These are phyloP conservation scores for Eustoma russellianum DNA, from an alignment of 257 asterid genomes.

Conservation along the genomic window DNA sequence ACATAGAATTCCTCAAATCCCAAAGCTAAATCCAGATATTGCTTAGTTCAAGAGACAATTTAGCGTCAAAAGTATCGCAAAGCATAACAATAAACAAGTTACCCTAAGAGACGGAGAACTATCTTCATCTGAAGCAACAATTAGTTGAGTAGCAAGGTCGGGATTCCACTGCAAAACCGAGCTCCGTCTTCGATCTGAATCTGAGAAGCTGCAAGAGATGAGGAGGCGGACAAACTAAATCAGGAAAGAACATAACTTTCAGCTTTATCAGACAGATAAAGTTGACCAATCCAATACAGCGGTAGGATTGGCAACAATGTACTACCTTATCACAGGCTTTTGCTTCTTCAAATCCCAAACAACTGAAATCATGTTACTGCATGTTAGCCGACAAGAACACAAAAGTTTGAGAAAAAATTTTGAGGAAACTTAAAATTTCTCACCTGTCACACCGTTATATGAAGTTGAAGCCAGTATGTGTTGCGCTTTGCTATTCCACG, in stretches of 20 bases:
- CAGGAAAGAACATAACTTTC: neutral
- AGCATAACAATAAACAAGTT: conserved; percentile 15
- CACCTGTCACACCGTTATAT: conserved; percentile 86
- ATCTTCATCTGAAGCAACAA: conserved; percentile 97
- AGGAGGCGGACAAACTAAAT: neutral
- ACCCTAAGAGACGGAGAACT: conserved; percentile 82
- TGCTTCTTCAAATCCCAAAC: conserved; percentile 97
- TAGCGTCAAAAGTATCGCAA: neutral
- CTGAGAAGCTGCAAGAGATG: conserved; percentile 60
- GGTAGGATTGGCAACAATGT: neutral
- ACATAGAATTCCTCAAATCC: conserved; percentile 86
- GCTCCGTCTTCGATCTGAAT: conserved; percentile 74
- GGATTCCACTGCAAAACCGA: conserved; percentile 99
- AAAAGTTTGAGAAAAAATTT: neutral
- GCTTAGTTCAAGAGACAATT: conserved; percentile 14
- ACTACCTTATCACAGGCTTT: conserved; percentile 86
- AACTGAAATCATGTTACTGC: conserved; percentile 34
- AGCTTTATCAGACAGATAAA: neutral
- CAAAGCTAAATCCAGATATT: conserved; percentile 58
- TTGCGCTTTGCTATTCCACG: conserved; percentile 89
- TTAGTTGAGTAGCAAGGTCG: conserved; percentile 78
- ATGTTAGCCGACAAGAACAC: neutral
- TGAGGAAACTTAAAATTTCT: conserved; percentile 16
- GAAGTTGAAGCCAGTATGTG: conserved; percentile 92
- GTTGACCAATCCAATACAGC: neutral